These are phyloP conservation scores for Moelleriella libera DNA, from an alignment of 2,329 filamentous ascomycete genomes.

Conservation along the genomic window DNA sequence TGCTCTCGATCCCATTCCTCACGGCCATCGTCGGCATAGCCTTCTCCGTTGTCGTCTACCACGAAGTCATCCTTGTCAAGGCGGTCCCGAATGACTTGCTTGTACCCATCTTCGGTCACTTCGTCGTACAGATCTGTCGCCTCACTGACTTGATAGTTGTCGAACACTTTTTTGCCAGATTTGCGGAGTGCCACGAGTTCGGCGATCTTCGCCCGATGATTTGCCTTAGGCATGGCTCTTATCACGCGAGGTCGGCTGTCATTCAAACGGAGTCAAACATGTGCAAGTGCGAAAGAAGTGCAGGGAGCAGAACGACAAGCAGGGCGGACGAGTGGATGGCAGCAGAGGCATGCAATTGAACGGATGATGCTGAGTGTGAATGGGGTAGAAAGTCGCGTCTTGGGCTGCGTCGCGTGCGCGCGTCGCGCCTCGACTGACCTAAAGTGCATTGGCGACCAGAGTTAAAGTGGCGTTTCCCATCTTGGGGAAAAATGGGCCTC, in stretches of 20 bases:
- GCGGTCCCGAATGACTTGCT: conserved; percentile 80
- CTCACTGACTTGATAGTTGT: conserved; percentile 75
- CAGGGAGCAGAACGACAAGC: too few relatives aligned
- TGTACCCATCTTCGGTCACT: conserved; percentile 93
- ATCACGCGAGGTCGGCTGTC: conserved; percentile 6
- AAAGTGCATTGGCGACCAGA: too few relatives aligned
- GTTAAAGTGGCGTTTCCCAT: too few relatives aligned
- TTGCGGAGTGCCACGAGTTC: conserved; percentile 75
- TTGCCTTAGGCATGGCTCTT: conserved; percentile 20
- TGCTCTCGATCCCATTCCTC: conserved; percentile 79
- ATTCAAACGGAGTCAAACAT: conserved; percentile 1
- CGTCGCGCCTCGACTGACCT: too few relatives aligned
- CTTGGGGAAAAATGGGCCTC: too few relatives aligned
- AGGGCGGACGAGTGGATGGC: too few relatives aligned
- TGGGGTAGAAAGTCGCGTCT: too few relatives aligned
- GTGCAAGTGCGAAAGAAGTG: too few relatives aligned
- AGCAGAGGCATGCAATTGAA: too few relatives aligned
- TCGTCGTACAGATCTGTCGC: conserved; percentile 83
- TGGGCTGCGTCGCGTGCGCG: too few relatives aligned
- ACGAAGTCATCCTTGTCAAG: conserved; percentile 95
- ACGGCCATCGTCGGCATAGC: conserved; percentile 90
- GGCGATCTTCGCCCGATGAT: conserved; percentile 43
- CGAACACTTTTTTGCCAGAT: conserved; percentile 81
- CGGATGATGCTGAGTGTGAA: too few relatives aligned
- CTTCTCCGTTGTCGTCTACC: conserved; percentile 93